A percentile compares a stretch with the other conserved stretches of the same genome.
These are phyloP conservation scores for Microdochium nivale DNA, from an alignment of 2,329 filamentous ascomycete genomes.

Conservation along the genomic window DNA sequence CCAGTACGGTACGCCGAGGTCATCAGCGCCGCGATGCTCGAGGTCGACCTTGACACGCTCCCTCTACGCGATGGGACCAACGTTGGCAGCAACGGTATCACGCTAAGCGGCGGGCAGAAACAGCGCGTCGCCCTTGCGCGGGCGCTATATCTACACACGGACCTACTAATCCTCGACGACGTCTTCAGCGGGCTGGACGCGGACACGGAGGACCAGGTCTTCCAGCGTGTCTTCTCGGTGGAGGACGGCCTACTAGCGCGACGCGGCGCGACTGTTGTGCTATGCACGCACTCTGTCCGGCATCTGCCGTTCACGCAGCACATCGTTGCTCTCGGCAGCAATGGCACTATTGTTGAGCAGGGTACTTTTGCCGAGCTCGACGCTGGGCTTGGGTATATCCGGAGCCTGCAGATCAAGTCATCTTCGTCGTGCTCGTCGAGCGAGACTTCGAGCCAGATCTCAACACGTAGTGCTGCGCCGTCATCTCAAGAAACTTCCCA, in stretches of 20 bases:
- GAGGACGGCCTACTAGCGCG: slow-evolving; percentile 18
- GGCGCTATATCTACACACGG: slow-evolving; percentile 19
- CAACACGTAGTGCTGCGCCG: slow-evolving; percentile 1
- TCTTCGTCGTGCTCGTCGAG: background rate
- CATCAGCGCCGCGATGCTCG: slow-evolving; percentile 15
- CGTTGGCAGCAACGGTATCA: slow-evolving; percentile 35
- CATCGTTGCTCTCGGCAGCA: slow-evolving; percentile 33
- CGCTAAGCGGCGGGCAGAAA: slow-evolving; percentile 37
- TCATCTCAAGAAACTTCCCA: background rate
- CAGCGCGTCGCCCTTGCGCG: slow-evolving; percentile 27
- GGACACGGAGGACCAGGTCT: slow-evolving; percentile 22
- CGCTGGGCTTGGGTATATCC: slow-evolving; percentile 13
- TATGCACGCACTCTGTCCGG: slow-evolving; percentile 29
- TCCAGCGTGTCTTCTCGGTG: slow-evolving; percentile 16
- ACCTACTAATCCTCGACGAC: slow-evolving; percentile 24
- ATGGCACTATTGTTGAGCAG: slow-evolving; percentile 33
- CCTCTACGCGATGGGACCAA: slow-evolving; percentile 25
- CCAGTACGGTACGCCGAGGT: slow-evolving; percentile 16
- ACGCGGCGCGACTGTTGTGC: slow-evolving; percentile 15
- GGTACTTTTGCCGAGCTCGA: slow-evolving; percentile 28
- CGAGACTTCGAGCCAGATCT: background rate
- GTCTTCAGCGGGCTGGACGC: slow-evolving; percentile 25
- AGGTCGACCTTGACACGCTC: slow-evolving; percentile 22
- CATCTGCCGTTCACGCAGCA: slow-evolving; percentile 32
- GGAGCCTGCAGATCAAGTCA: slow-evolving; percentile 9